These are phyloP conservation scores for Paramecium tetraurelia DNA, from an alignment of 73 alveolate species.

Conservation along the genomic window DNA sequence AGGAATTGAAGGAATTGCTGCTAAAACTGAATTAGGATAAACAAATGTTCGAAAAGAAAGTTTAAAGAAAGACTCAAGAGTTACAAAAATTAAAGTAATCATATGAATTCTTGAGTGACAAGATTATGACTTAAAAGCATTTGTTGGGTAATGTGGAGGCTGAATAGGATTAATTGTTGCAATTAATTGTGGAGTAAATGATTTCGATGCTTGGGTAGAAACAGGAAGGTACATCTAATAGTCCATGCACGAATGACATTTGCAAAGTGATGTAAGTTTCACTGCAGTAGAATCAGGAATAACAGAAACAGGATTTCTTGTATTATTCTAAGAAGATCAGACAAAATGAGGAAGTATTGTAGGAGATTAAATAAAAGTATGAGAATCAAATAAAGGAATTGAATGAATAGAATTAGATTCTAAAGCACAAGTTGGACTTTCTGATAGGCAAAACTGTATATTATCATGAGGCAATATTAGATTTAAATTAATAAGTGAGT, in stretches of 20 bases:
- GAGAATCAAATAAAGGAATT: neutral
- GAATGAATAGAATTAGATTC: neutral
- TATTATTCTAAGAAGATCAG: conserved; percentile 22
- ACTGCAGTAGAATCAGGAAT: neutral
- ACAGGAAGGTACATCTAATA: neutral
- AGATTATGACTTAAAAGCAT: neutral
- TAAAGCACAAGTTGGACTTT: neutral
- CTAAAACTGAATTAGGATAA: neutral
- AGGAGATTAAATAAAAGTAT: neutral
- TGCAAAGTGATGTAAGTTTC: neutral
- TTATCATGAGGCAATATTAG: conserved; percentile 29
- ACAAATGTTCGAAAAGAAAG: conserved; percentile 21
- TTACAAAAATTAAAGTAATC: neutral
- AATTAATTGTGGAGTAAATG: neutral
- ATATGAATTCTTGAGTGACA: neutral
- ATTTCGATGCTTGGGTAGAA: neutral
- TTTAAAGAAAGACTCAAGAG: neutral
- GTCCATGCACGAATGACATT: neutral
- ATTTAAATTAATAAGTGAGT: conserved; percentile 19
- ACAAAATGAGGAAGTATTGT: neutral
- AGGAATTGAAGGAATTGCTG: conserved; percentile 1
- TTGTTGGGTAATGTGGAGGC: neutral
- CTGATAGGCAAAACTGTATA: neutral
- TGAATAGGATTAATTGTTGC: neutral
- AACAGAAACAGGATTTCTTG: neutral